Evolutionary conservation across 202 grass and related monocot species (phyloP), one percentile per base, ranked within the genome.

Genomic region (Digitaria exilis): DNA sequence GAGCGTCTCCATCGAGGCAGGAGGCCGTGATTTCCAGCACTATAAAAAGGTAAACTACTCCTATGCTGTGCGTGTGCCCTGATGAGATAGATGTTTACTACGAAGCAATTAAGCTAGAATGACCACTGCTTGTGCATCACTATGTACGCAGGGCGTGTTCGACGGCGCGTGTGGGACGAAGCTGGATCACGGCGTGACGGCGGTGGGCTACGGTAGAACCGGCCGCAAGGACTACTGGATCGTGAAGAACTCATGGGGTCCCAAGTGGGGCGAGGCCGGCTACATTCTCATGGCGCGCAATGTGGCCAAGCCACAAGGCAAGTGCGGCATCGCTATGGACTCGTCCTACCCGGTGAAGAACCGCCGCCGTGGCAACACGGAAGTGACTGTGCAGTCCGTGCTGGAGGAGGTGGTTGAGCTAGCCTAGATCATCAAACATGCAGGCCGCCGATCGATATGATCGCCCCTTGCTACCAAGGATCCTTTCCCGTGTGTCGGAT

Each of bases 131-230:
- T n/a, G n/a, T n/a, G n/a, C n/a, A n/a, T n/a, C n/a, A n/a, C n/a
- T n/a, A n/a, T n/a, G n/a, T n/a, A n/a, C n/a, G 26, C 73, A 94
- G 89, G 94, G 91, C 29, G 75, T 97, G 81, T 97, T 94, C 85
- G 87, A 59, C 0, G 89, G 90, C 45, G 56, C 5, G 0, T 97
- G 94, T 49, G 85, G 89, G 34, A 90, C 85, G 29, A 50, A 66
- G 0, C 85, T 94, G 15, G 91, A 97, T 60, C 94, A 97, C 0
- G 91, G 88, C 51, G 88, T 94, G 16, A 69, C 91, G 0, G 88
- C 56, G 0, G 88, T 94, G 41, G 94, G 94, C 19, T 97, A 94
- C 12, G 94, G 94, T 65, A 78, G 75, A 29, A 85, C 76, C 25
- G 74, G 79, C 4, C 89, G 89, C 71, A 80, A 81, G 80, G 83